Base-by-base conservation (phyloP, 2,329 filamentous ascomycete genomes). In the Sporothrix dimorphospora region DNA sequence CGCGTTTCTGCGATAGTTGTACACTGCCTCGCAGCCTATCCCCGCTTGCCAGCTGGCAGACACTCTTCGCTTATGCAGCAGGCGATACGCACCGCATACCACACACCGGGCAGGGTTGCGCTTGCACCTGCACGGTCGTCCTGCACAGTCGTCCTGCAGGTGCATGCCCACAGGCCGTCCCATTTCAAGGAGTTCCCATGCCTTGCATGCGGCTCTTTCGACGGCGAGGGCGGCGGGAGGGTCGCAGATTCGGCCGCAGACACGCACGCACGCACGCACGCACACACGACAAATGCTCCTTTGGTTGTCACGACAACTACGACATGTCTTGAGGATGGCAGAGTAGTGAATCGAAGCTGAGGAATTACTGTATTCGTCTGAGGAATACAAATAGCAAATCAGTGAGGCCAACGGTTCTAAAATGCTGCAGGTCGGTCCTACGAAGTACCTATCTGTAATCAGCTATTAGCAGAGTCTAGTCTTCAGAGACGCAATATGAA, bases 241-340 rank as follows among this genome's bases (percentile, higher is more conserved):
- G 72, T 42, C 72, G 72, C 72, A 73, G 65, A 68, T 70, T 42
- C 40, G 72, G 72, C 67, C 70, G 72, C 72, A 65, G 72, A 34
- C 24, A 14, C 42, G 47, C 21, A 63, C 38, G 24, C 55, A 40
- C 21, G 42, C 16, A 55, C 47, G 42, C 63, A 40, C 21, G 42
- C 16, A 55, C 47, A 27, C 63, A 67, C 19, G n/a, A 34, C 11
- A 38, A 30, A 45, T 30, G 8, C n/a, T 42, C 65, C 71, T n/a
- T 34, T 24, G 38, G 69, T 71, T 71, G 69, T 14, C 69, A 66
- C 53, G 30, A 72, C 65, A 67, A 71, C 61, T 42, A 71, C 70
- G 63, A 71, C 70, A 71, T 34, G 61, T 59, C 70, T 27, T 59
- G 21, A 24, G 42, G 61, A 14, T 38, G n/a, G 53, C 4, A 19